Evolutionary conservation across 768 basidiomycete genomes (phyloP).

Genomic region (Rhodosporidiobolus odoratus): DNA sequence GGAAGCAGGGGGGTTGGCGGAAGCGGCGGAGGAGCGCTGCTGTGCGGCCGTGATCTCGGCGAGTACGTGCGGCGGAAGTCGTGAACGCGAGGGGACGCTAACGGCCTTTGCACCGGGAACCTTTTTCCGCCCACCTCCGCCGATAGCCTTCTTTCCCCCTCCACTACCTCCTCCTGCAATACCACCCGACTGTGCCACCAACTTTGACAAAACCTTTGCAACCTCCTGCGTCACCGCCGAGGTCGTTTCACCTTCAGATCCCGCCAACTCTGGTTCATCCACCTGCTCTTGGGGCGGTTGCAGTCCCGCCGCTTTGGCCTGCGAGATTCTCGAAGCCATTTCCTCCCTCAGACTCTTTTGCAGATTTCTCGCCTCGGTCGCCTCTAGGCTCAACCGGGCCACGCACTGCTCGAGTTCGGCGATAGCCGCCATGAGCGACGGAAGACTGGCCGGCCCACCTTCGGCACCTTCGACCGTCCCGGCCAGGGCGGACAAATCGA

Average conservation of each 20-base stretch:
- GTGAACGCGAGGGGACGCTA: neutral
- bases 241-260: neutral
- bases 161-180: too few species aligned
- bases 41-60: neutral
- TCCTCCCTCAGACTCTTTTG: slow-evolving; percentile 22
- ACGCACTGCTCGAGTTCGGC: slow-evolving; percentile 33
- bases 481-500: slow-evolving; percentile 17
- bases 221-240: neutral
- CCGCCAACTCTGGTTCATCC: neutral
- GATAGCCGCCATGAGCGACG: slow-evolving; percentile 27
- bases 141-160: too few species aligned
- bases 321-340: too few species aligned
- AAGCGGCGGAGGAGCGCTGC: neutral
- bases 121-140: neutral
- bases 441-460: slow-evolving; percentile 18
- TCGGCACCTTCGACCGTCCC: neutral
- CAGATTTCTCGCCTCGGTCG: slow-evolving; percentile 30
- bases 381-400: slow-evolving; percentile 25
- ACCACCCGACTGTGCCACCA: neutral
- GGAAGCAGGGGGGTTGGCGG: neutral
- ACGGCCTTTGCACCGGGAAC: neutral
- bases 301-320: too few species aligned
- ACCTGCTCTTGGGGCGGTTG: neutral
- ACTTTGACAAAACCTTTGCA: neutral
- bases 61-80: neutral